Percentiles rank a stretch among this genome's conserved stretches.
These are phyloP conservation scores for Tremella fuciformis DNA, from an alignment of 768 basidiomycete species.

Conservation along the genomic window DNA sequence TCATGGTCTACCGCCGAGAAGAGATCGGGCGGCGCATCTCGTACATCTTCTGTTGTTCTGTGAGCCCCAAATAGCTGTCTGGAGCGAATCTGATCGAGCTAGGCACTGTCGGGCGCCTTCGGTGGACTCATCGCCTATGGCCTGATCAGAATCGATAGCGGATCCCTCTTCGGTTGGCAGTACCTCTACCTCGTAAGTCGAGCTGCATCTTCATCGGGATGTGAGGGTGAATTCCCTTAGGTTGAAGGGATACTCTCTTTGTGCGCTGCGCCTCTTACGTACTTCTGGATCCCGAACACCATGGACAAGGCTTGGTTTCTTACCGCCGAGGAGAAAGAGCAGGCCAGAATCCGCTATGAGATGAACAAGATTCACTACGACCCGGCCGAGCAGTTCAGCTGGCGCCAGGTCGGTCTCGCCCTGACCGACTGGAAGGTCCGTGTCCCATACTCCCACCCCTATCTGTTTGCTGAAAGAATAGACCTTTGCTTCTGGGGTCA, in stretches of 20 bases:
- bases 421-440: no score
- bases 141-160: not conserved
- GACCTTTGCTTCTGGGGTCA: not conserved
- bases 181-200: no score
- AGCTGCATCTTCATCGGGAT: no score
- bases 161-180: not conserved
- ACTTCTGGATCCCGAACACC: conserved; percentile 2
- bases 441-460: no score
- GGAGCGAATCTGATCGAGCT: no score
- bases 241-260: not conserved
- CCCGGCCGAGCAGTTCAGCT: conserved; percentile 13
- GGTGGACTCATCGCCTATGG: conserved; percentile 9
- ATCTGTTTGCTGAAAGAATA: no score
- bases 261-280: not conserved
- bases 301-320: not conserved
- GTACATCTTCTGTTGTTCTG: no score
- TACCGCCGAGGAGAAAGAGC: not conserved
- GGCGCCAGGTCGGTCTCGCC: conserved; percentile 6
- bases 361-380: conserved; percentile 12
- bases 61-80: no score
- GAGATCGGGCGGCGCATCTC: no score
- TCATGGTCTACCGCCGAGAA: not conserved
- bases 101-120: conserved; percentile 68
- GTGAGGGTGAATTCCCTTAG: no score
- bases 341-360: not conserved